Evolutionary conservation across 139 green algal genomes (phyloP).

Genomic region (Tetraselmis striata): DNA sequence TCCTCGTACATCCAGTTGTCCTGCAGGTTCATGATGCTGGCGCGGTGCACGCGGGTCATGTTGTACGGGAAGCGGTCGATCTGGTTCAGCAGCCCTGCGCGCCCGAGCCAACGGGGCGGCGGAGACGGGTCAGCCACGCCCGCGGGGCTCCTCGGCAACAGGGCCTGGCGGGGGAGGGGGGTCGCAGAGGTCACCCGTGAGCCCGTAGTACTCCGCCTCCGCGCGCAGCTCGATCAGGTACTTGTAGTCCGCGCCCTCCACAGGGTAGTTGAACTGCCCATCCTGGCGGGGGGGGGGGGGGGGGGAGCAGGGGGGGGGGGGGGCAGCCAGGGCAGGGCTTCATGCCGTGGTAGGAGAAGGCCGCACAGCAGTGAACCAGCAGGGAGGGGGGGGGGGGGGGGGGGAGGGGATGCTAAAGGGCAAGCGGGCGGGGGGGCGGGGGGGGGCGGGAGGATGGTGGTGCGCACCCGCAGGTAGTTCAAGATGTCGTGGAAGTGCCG

Average conservation of each 20-base stretch:
- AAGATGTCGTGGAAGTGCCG: conserved; percentile 58
- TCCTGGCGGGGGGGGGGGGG: too few species aligned
- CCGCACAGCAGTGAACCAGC: too few species aligned
- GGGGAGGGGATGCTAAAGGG: too few species aligned
- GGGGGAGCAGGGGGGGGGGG: too few species aligned
- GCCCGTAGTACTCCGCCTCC: conserved; percentile 65
- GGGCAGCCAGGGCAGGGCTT: too few species aligned
- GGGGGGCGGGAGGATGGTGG: background rate
- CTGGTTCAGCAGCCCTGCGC: conserved; percentile 33
- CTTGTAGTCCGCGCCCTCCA: conserved; percentile 52
- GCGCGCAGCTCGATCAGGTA: conserved; percentile 60
- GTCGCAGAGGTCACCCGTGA: too few species aligned
- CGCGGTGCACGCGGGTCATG: conserved; percentile 30
- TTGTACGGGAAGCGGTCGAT: conserved; percentile 57
- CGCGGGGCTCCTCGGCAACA: too few species aligned
- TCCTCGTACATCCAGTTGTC: conserved; percentile 68
- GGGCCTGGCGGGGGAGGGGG: too few species aligned
- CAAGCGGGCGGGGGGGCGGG: too few species aligned
- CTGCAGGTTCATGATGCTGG: conserved; percentile 34
- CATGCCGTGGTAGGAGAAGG: too few species aligned
- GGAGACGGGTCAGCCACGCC: too few species aligned
- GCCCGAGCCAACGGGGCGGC: background rate
- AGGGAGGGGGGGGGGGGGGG: too few species aligned
- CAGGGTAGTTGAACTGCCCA: conserved; percentile 45
- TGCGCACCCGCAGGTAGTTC: conserved; percentile 29